Evolutionary conservation across 352 stramenopile species (phyloP), one percentile per base, ranked within the genome.

Genomic region (Globisporangium rhizosaccharum): DNA sequence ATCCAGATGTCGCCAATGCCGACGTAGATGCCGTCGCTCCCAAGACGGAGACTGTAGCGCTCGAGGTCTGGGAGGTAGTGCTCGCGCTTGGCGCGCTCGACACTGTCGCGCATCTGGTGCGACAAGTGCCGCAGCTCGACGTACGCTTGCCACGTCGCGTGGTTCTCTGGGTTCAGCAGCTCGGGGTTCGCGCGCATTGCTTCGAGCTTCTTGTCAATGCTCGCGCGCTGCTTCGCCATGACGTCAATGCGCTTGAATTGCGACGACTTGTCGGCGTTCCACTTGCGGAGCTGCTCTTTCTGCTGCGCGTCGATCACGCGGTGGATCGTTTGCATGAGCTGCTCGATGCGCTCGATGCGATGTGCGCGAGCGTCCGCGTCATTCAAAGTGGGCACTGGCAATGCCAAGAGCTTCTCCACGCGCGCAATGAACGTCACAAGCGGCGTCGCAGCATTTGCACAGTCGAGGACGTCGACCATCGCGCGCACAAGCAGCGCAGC

Each of bases 1-100:
- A 91, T 72, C 79, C 79, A 91, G 26, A 91, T 61, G 55, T 90
- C 76, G 12, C 82, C 76, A 9, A 90, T 57, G n/a, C 82, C 82
- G 14, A 89, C 66, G 51, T 91, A 91, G 17, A 91, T 62, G 5
- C 82, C 82, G 59, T 83, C 76, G 49, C 68, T 91, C 14, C 82
- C 82, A 28, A 88, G 82, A 5, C 82, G 79, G 48, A 91, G 59
- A 2, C 62, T 67, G 56, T 88, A 89, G 26, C 65, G 62, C 62
- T 91, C 82, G 58, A 85, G 78, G 8, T 72, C 68, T 2, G 82
- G 82, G 1, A 91, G 42, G 33, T 76, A 91, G 41, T 89, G 78
- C 44, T 86, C 67, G 44, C 78, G 82, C 63, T 91, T 91, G 39
- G 77, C 75, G 10, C 74, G 66, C 42, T 91, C 82, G n/a, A 90